These are phyloP conservation scores for Berberis thunbergii DNA, from an alignment of 164 flowering plant species.

Conservation along the genomic window DNA sequence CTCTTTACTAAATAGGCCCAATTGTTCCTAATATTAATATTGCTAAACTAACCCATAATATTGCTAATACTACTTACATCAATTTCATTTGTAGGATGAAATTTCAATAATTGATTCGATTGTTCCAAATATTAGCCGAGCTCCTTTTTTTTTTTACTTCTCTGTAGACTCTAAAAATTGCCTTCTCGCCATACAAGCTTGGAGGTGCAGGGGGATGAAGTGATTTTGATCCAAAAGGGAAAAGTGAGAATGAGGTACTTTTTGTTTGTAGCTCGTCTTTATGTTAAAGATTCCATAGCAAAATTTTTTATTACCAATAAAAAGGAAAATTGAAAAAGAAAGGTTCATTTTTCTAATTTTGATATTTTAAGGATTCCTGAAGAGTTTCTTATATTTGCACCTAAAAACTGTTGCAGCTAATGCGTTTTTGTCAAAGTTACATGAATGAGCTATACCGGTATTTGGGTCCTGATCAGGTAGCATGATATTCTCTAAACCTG, in stretches of 20 bases:
- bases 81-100: too few species aligned
- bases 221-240: conserved; percentile 98
- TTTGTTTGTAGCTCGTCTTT: background rate
- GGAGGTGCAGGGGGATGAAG: conserved; percentile 99
- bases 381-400: conserved; percentile 1
- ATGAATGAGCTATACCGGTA: conserved; percentile 90
- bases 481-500: background rate
- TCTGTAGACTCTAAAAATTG: conserved; percentile 82
- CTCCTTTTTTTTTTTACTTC: background rate
- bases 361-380: background rate
- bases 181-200: conserved; percentile 87
- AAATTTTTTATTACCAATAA: background rate
- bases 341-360: too few species aligned
- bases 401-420: conserved; percentile 45
- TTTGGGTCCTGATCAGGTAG: conserved; percentile 88
- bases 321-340: too few species aligned
- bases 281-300: background rate
- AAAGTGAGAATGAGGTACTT: conserved; percentile 87
- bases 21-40: too few species aligned
- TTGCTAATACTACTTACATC: too few species aligned
- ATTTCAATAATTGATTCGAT: too few species aligned
- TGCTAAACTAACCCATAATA: too few species aligned
- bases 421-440: conserved; percentile 98
- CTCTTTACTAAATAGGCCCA: too few species aligned
- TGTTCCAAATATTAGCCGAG: background rate